Evolutionary conservation across 768 basidiomycete genomes (phyloP), one percentile per base, ranked within the genome.

Genomic region (Tubosaeta sp.): DNA sequence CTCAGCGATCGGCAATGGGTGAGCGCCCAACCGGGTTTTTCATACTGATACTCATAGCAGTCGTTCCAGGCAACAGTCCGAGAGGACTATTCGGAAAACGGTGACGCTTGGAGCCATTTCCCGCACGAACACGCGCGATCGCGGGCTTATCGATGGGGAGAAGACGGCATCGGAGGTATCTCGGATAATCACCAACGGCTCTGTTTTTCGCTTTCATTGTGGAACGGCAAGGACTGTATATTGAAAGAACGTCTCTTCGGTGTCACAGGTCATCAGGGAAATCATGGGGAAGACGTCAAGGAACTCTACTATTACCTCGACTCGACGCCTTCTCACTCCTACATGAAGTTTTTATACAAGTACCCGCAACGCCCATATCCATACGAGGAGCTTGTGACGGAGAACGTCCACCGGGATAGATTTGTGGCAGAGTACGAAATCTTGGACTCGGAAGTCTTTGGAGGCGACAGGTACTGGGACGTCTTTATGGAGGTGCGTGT

Each of bases 311-410:
- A 95, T 68, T 99, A 99, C 69, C 81, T 99, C 54, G 96, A 98
- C 68, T 95, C 92, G 32, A 97, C 96, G 1, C 96, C 96, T 32
- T 97, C 96, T 2, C 96, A 99, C 63, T 96, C 94, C 6, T 99
- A 98, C 79, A 98, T 99, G 96, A 99, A 99, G 69, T 97, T 91
- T 71, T 73, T 97, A 50, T 99, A 99, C 82, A 99, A 99, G 69
- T 99, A 99, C 60, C 94, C 96, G 12, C 96, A 99, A 68, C 76
- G 83, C 60, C 75, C 78, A 30, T 99, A 80, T 69, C 96, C 96
- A 1, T 99, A 99, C 69, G 94, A 98, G 63, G 82, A 95, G 54
- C 82, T 99, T 48, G 87, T 96, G 12, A 71, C 76, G 41, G 94
- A 99, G 73, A 94, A 86, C 64, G 73, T 81, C 62, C 80, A 86